Conservation (phyloP, 2,329 filamentous ascomycete genomes). For the Claviceps maximensis region DNA sequence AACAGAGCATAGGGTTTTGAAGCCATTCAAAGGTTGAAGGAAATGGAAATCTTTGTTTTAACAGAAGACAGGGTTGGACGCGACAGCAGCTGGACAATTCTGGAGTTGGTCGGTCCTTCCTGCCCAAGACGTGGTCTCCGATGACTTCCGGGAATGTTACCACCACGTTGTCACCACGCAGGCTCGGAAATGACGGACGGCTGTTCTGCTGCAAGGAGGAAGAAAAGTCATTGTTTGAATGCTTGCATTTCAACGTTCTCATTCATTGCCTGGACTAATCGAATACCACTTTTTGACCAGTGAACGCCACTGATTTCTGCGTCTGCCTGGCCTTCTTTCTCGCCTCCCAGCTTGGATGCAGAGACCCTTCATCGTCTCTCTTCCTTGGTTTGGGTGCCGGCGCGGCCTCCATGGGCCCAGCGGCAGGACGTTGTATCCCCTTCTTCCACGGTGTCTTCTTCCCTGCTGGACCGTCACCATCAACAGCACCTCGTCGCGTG, state of each 20-base stretch:
- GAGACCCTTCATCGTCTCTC: slow-evolving; percentile 34
- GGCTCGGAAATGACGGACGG: neutral
- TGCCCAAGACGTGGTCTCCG: neutral
- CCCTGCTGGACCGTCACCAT: slow-evolving; percentile 22
- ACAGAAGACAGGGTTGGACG: neutral
- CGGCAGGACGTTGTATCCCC: slow-evolving; percentile 28
- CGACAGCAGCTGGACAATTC: neutral
- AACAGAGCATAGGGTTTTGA: neutral
- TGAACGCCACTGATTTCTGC: slow-evolving; percentile 9
- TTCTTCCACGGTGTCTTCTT: slow-evolving; percentile 39
- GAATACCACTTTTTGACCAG: slow-evolving; percentile 14
- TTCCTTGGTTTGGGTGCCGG: slow-evolving; percentile 20
- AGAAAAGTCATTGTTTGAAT: neutral
- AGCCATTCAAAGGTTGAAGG: too few relatives aligned
- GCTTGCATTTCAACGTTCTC: neutral
- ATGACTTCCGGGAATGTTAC: neutral
- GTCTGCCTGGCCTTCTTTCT: slow-evolving; percentile 13
- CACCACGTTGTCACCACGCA: neutral
- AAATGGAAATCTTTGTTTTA: too few relatives aligned
- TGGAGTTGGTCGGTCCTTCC: neutral
- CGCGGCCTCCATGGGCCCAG: slow-evolving; percentile 3
- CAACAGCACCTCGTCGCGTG: slow-evolving; percentile 40
- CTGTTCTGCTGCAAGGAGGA: neutral
- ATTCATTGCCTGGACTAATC: slow-evolving; percentile 7
- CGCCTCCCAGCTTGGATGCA: slow-evolving; percentile 32